Percentiles rank a stretch among this genome's conserved stretches.
phyloP scores from a whole-genome alignment of 2,329 filamentous ascomycete genomes.

The Leptographium lundbergii region DNA sequence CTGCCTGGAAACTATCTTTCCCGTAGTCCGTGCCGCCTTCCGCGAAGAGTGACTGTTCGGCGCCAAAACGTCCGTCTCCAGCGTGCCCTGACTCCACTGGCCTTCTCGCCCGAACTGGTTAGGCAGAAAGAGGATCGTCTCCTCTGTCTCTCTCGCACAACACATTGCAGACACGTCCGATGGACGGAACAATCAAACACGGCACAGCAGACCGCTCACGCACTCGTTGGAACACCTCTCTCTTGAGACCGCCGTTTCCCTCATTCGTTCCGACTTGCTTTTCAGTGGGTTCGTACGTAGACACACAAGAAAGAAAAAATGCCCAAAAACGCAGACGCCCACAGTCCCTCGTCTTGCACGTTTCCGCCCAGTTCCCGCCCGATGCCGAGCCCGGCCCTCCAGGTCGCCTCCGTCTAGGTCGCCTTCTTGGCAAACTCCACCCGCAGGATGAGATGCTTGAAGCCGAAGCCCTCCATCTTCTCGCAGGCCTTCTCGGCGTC shows the following conservation, averaged over 20 bases:
- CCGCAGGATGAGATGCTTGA: constrained; percentile 74
- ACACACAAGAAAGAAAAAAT: not conserved
- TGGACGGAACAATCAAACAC: not conserved
- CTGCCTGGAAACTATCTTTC: no score
- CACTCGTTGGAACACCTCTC: no score
- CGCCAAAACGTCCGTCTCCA: no score
- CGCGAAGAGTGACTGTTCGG: no score
- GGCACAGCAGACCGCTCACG: not conserved
- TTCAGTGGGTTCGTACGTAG: not conserved
- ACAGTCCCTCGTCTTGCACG: not conserved
- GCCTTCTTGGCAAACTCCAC: constrained; percentile 77
- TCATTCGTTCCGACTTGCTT: not conserved
- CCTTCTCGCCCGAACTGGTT: no score
- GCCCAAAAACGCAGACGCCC: not conserved
- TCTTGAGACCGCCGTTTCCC: not conserved
- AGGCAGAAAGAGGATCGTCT: no score
- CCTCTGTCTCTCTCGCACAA: no score
- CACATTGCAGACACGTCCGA: no score
- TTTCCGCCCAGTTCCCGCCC: no score
- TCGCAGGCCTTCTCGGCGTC: constrained; percentile 88
- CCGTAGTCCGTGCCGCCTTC: no score
- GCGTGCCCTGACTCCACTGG: no score
- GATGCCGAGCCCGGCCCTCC: not conserved
- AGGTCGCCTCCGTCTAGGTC: not conserved
- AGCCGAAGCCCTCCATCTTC: constrained; percentile 95